phyloP scores from a whole-genome alignment of 352 stramenopile species.

The Thalassiosira livingstoniorum region DNA sequence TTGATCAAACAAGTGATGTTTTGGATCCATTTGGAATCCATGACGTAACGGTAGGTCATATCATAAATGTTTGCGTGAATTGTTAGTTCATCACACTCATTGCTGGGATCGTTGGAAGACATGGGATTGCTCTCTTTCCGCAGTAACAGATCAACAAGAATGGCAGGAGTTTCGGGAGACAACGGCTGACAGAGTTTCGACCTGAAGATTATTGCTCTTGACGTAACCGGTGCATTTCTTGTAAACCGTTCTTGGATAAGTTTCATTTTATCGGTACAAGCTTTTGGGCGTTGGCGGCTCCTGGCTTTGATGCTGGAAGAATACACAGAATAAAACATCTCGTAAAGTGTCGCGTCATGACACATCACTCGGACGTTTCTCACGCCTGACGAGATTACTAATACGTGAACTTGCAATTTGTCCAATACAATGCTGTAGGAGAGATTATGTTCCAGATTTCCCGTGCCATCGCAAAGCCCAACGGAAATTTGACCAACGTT shows the following conservation, averaged over 20 bases:
- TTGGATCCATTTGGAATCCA: slow-evolving; percentile 65
- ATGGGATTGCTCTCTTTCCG: slow-evolving; percentile 10
- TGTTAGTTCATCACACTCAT: slow-evolving; percentile 43
- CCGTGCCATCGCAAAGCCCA: slow-evolving; percentile 36
- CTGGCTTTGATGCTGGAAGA: neutral
- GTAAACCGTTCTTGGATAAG: slow-evolving; percentile 33
- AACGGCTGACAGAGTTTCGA: slow-evolving; percentile 77
- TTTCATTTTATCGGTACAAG: slow-evolving; percentile 42
- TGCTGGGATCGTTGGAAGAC: neutral
- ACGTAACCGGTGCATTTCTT: slow-evolving; percentile 33
- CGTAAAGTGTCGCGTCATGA: slow-evolving; percentile 70
- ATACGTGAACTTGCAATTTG: slow-evolving; percentile 56
- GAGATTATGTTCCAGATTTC: slow-evolving; percentile 9
- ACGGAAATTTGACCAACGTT: slow-evolving; percentile 65
- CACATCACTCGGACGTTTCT: slow-evolving; percentile 62
- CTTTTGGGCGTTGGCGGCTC: slow-evolving; percentile 14
- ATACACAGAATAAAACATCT: slow-evolving; percentile 40
- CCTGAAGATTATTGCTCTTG: slow-evolving; percentile 71
- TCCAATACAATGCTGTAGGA: slow-evolving; percentile 67
- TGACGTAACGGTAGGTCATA: slow-evolving; percentile 75
- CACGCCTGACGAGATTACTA: slow-evolving; percentile 48
- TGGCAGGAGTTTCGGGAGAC: slow-evolving; percentile 66
- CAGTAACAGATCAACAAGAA: slow-evolving; percentile 71
- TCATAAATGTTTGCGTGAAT: slow-evolving; percentile 81
- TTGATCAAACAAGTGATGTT: slow-evolving; percentile 53